A percentile compares a stretch with the other conserved stretches of the same genome.
phyloP scores from a whole-genome alignment of 129 eudicot genomes.

The Pulicaria dysenterica region DNA sequence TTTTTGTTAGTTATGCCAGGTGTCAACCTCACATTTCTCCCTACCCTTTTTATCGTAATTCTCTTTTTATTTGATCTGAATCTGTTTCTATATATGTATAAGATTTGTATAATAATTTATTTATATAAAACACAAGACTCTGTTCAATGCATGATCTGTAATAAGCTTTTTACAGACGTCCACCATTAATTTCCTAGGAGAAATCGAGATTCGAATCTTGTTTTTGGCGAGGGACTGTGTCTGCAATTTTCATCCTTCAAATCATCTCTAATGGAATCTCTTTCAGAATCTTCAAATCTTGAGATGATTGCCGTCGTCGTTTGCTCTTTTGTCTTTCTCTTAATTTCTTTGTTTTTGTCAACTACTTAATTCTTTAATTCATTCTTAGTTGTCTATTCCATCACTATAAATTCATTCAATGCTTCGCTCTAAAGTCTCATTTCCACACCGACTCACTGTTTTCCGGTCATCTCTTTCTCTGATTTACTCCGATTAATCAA shows the following conservation, averaged over 20 bases:
- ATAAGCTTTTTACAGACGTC: no score
- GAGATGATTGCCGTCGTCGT: background rate
- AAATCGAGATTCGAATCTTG: slow-evolving; percentile 17
- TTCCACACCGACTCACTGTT: background rate
- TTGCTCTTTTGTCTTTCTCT: slow-evolving; percentile 10
- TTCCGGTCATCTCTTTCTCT: no score
- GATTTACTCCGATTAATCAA: background rate
- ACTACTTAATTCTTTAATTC: background rate
- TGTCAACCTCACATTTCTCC: no score
- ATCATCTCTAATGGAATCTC: no score
- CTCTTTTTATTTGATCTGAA: no score
- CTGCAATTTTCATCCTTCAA: background rate
- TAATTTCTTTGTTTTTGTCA: slow-evolving; percentile 10
- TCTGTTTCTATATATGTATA: no score
- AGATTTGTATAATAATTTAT: no score
- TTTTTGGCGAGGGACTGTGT: background rate
- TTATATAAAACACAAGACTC: no score
- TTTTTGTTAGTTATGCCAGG: no score
- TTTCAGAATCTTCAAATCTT: background rate
- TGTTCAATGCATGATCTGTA: no score
- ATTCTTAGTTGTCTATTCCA: slow-evolving; percentile 8
- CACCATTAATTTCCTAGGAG: background rate
- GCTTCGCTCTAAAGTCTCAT: background rate
- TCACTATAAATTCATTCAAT: slow-evolving; percentile 13
- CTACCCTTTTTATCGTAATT: no score